Conservation (phyloP, 2,329 filamentous ascomycete genomes). For the Xylaria sp. region DNA sequence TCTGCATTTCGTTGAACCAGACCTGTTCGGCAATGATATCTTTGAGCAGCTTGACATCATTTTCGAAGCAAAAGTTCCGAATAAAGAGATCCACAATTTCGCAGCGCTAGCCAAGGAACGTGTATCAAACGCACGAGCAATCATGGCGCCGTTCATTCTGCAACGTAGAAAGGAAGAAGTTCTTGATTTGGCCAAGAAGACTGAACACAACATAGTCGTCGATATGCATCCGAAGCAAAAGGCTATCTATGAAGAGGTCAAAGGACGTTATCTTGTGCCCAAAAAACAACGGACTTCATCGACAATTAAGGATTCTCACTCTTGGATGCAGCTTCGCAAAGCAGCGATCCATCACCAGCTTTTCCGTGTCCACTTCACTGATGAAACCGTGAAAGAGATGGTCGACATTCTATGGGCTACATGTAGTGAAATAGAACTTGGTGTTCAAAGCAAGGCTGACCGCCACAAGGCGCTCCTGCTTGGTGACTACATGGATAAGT, state of each 20-base stretch:
- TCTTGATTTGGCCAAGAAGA: constrained; percentile 85
- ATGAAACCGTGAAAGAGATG: constrained; percentile 81
- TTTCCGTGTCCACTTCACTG: constrained; percentile 82
- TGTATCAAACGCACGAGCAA: constrained; percentile 86
- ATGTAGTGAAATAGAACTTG: constrained; percentile 65
- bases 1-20: constrained; percentile 92
- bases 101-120: constrained; percentile 88
- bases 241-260: constrained; percentile 75
- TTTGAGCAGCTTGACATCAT: constrained; percentile 84
- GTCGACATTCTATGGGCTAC: constrained; percentile 79
- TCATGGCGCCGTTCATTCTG: constrained; percentile 94
- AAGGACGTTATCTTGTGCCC: constrained; percentile 71
- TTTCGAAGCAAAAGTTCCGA: constrained; percentile 91
- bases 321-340: constrained; percentile 91
- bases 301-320: constrained; percentile 69
- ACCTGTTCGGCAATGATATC: constrained; percentile 76
- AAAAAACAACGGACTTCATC: constrained; percentile 68
- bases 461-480: constrained; percentile 64
- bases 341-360: constrained; percentile 92
- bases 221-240: constrained; percentile 79
- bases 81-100: constrained; percentile 81
- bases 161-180: constrained; percentile 95
- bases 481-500: constrained; percentile 67
- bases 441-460: constrained; percentile 54
- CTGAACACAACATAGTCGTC: constrained; percentile 81